Evolutionary conservation across 163 green algal species (phyloP), one percentile per base, ranked within the genome.

Genomic region (Scenedesmus sp.): DNA sequence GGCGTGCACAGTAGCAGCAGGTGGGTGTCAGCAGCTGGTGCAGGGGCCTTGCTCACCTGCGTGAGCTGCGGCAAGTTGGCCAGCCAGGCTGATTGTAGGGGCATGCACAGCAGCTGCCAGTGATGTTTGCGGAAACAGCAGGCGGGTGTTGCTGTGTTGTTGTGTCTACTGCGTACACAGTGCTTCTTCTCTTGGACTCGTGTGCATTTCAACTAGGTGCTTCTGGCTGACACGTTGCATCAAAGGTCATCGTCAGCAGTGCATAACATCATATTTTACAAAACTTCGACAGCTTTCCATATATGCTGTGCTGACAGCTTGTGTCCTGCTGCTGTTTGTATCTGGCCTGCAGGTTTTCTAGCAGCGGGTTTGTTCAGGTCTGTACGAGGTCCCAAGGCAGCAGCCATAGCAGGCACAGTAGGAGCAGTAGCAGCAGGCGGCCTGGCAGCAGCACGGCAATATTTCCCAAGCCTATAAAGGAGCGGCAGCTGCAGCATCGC

Each of bases 361-460:
- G 96, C 97, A 35, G 97, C 97, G 0, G 94, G 95, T 0, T 72
- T 99, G 0, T 99, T 97, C 94, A 94, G 97, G 43, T 96, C 96
- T 0, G 93, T 96, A 20, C 93, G 97, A 12, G 97, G 97, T 0
- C 97, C 96, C 12, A 93, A 95, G 18, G 93, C 96, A 85, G 96
- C 97, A 33, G 94, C 76, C 3, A 95, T 97, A 49, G 97, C 97
- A 40, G 96, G 93, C 0, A 92, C 86, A 18, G 91, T 99, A 59
- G 97, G 97, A 44, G 88, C 92, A 35, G 83, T 92, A 5, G 96
- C 83, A 53, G 96, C 93, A 0, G 76, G 65, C 6, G 85, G 88
- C 6, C 93, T 99, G 42, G 91, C 96, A 22, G 93, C 83, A 1
- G 94, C 94, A 16, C 93, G 97, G 20, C 92, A 94, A 30, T 87